phyloP scores from a whole-genome alignment of 345 rosid species.

The Atalantia buxifolia region DNA sequence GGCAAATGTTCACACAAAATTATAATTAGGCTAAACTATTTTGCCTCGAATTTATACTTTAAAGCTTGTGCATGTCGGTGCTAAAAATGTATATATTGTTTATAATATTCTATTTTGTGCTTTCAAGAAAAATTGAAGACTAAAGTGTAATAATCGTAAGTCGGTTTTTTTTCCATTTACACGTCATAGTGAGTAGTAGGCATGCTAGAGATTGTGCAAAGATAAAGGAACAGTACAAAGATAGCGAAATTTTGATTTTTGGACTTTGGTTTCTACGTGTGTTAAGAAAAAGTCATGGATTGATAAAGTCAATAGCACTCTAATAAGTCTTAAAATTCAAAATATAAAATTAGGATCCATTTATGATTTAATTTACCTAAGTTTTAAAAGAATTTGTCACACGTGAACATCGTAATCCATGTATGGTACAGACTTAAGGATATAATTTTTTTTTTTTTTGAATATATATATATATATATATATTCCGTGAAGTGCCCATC shows the following conservation, averaged over 20 bases:
- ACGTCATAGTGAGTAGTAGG: not conserved
- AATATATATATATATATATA: too few species aligned
- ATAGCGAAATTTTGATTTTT: not conserved
- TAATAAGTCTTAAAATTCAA: not conserved
- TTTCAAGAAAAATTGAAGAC: not conserved
- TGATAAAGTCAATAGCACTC: not conserved
- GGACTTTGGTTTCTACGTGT: not conserved
- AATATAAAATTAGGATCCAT: too few species aligned
- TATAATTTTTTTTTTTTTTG: too few species aligned
- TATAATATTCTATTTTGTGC: too few species aligned
- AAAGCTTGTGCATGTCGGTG: too few species aligned
- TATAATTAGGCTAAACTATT: too few species aligned
- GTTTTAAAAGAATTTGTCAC: too few species aligned
- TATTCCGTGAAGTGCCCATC: not conserved
- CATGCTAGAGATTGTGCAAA: not conserved
- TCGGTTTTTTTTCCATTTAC: not conserved
- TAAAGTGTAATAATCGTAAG: not conserved
- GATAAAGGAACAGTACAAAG: not conserved
- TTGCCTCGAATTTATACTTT: too few species aligned
- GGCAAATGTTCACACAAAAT: too few species aligned
- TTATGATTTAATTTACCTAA: too few species aligned
- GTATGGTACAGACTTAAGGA: too few species aligned
- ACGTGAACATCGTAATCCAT: not conserved
- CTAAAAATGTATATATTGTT: too few species aligned
- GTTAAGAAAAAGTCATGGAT: not conserved